A percentile compares a stretch with the other conserved stretches of the same genome.
phyloP scores from a whole-genome alignment of 2,329 filamentous ascomycete genomes.

The Orbilia ellipsospora region DNA sequence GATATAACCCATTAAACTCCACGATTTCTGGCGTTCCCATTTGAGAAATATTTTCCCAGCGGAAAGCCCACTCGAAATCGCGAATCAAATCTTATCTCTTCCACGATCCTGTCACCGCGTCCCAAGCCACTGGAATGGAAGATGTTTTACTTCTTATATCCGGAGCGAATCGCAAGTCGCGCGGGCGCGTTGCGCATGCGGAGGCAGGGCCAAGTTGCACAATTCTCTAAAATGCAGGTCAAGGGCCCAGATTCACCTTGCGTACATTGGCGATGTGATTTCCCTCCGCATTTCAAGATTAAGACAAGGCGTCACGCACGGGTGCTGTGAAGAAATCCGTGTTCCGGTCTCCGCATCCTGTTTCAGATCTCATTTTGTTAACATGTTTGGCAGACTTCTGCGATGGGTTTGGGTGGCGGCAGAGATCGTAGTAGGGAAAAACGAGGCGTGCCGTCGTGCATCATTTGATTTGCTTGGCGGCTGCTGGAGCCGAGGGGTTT shows the following conservation, averaged over 20 bases:
- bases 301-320: slow-evolving; percentile 33
- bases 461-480: slow-evolving; percentile 28
- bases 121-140: slow-evolving; percentile 51
- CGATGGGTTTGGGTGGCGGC: neutral
- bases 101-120: slow-evolving; percentile 4
- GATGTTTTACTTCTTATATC: slow-evolving; percentile 54
- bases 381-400: slow-evolving; percentile 20
- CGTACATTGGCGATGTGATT: slow-evolving; percentile 25
- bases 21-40: no score
- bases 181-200: slow-evolving; percentile 16
- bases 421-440: slow-evolving; percentile 3
- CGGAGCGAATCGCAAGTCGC: slow-evolving; percentile 37
- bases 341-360: slow-evolving; percentile 29
- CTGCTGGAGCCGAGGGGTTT: slow-evolving; percentile 13
- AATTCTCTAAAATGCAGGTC: slow-evolving; percentile 5
- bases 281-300: slow-evolving; percentile 33
- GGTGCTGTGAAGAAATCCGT: slow-evolving; percentile 11
- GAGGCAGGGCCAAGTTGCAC: no score
- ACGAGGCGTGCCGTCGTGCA: slow-evolving; percentile 23
- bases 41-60: no score
- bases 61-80: no score
- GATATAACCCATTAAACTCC: no score
- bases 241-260: slow-evolving; percentile 2
- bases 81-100: no score
- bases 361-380: slow-evolving; percentile 34